phyloP scores from a whole-genome alignment of 1,284 basidiomycete species.

The Anthracocystis walkeri region DNA sequence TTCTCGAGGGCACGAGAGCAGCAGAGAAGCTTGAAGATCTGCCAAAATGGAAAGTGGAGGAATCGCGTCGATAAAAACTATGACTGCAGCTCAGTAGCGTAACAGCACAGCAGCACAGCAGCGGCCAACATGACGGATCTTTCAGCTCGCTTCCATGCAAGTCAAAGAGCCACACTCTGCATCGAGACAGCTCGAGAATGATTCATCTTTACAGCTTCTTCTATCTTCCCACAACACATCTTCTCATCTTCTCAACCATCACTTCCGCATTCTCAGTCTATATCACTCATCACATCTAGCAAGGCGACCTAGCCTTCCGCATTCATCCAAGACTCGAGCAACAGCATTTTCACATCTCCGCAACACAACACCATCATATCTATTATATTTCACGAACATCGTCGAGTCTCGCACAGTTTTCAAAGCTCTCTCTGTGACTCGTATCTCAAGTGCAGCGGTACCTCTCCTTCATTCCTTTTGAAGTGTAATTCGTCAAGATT shows the following conservation, averaged over 20 bases:
- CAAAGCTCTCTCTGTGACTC: neutral
- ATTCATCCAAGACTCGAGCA: too few species aligned
- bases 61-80: slow-evolving; percentile 14
- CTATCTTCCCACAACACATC: neutral
- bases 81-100: neutral
- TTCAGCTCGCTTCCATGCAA: slow-evolving; percentile 15
- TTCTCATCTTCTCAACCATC: too few species aligned
- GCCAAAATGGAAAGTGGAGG: slow-evolving; percentile 37
- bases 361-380: too few species aligned
- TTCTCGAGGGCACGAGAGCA: slow-evolving; percentile 32
- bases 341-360: too few species aligned
- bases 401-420: neutral
- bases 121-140: slow-evolving; percentile 1
- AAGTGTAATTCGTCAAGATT: slow-evolving; percentile 14
- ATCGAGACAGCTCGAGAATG: neutral
- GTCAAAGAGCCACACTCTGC: neutral
- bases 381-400: too few species aligned
- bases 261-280: too few species aligned
- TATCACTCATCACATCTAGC: too few species aligned
- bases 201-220: neutral
- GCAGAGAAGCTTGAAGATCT: slow-evolving; percentile 25
- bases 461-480: neutral
- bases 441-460: neutral
- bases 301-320: too few species aligned
- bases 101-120: slow-evolving; percentile 2